Evolutionary conservation across 78 protist genomes (phyloP), one percentile per base, ranked within the genome.

Genomic region (Dictyostelium capitatum): DNA sequence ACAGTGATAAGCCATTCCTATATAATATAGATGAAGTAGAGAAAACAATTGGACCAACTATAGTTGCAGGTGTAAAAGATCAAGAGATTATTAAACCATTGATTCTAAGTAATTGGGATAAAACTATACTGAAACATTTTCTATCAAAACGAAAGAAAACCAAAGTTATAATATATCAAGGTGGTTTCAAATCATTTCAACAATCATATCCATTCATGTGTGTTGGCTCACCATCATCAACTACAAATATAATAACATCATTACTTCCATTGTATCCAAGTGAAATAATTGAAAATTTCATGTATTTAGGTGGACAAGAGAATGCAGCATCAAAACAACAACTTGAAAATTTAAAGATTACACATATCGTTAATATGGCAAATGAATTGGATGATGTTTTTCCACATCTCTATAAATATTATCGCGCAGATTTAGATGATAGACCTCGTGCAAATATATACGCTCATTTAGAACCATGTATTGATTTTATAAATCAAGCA

Each of bases 351-450:
- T 64, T 90, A 54, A 77, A 80, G 50, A 90, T 90, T 30, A 90
- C 95, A 32, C 89, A 90, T 72, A 67, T 90, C 7, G 85, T 90
- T n/a, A 90, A 90, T 67, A 90, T 90, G 95, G 95, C 91, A n/a
- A 12, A 28, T 9, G 95, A 90, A 54, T 70, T 90, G 54, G 89
- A 90, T 19, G 83, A 90, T 53, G 48, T 41, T 48, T 90, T 53
- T 79, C 94, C 94, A 19, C 84, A 80, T 28, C 6, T 70, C 6
- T 90, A 57, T 67, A 80, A 90, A 79, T 90, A 90, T 19, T 79
- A 82, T 67, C 67, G 89, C 23, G 89, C 91, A 19, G 74, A 83
- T 41, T 54, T 90, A 43, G 95, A 90, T 15, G 95, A 90, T 65
- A 90, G 73, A 8, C 77, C 72, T 6, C 43, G 53, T 5, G 89